These are phyloP conservation scores for Irpex lacteus DNA, from an alignment of 1,284 basidiomycete species.

Conservation along the genomic window DNA sequence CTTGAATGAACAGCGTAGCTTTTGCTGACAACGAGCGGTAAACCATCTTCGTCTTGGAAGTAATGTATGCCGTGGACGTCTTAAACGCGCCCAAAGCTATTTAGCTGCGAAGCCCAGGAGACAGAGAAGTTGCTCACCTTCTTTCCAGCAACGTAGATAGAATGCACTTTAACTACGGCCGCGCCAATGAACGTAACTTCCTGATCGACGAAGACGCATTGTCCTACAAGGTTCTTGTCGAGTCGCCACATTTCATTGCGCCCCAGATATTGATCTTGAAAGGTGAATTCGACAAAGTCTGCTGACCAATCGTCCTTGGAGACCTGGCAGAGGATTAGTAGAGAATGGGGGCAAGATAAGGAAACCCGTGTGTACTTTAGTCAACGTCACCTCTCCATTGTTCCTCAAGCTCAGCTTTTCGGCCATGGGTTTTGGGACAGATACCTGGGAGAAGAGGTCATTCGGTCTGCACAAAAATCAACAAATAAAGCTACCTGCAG, in stretches of 20 bases:
- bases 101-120: background rate
- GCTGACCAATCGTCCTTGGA: constrained; percentile 63
- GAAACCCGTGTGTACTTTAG: constrained; percentile 46
- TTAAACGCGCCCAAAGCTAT: background rate
- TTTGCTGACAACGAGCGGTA: constrained; percentile 92
- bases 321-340: constrained; percentile 45
- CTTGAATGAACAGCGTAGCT: constrained; percentile 91
- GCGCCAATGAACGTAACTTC: constrained; percentile 77
- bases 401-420: constrained; percentile 70
- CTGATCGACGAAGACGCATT: constrained; percentile 69
- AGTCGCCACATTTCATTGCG: constrained; percentile 93
- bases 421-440: constrained; percentile 65
- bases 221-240: constrained; percentile 73
- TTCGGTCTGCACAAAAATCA: constrained; percentile 5
- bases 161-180: constrained; percentile 76
- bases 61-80: constrained; percentile 82
- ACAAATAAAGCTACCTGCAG: constrained; percentile 48
- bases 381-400: constrained; percentile 65
- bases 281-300: constrained; percentile 85
- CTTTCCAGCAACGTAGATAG: constrained; percentile 66
- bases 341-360: constrained; percentile 3
- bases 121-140: constrained; percentile 40
- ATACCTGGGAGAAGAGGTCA: constrained; percentile 47
- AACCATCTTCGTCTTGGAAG: constrained; percentile 82
- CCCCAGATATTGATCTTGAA: constrained; percentile 90